Percentiles rank a stretch among this genome's conserved stretches.
phyloP scores from a whole-genome alignment of 1,284 basidiomycete genomes.

The Papiliotrema nemorosa region DNA sequence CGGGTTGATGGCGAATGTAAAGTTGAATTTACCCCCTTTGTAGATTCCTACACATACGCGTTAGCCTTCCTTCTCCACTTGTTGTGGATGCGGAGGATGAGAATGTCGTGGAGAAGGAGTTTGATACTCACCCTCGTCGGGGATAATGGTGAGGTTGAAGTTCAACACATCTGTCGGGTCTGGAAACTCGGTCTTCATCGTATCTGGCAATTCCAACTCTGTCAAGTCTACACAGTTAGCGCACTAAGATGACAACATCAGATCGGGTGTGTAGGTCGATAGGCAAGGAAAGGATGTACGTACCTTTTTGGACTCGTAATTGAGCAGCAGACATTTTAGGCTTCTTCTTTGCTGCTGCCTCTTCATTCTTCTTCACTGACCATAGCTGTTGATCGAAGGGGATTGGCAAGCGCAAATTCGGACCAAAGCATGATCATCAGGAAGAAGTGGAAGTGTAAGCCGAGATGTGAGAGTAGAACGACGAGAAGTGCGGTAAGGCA shows the following conservation, averaged over 20 bases:
- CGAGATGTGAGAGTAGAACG: too few relatives aligned
- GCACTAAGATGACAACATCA: too few relatives aligned
- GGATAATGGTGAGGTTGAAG: slow-evolving; percentile 90
- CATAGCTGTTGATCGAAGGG: slow-evolving; percentile 65
- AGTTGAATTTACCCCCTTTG: slow-evolving; percentile 87
- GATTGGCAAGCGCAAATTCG: background rate
- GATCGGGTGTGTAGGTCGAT: too few relatives aligned
- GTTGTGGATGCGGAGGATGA: too few relatives aligned
- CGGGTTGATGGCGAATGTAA: slow-evolving; percentile 92
- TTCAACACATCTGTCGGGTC: slow-evolving; percentile 90
- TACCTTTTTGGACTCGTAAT: slow-evolving; percentile 98
- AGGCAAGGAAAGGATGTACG: too few relatives aligned
- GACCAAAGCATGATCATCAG: background rate
- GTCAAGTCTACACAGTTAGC: slow-evolving; percentile 85
- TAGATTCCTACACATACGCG: slow-evolving; percentile 99
- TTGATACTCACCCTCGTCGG: slow-evolving; percentile 76
- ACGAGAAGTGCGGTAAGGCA: too few relatives aligned
- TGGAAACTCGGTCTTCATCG: slow-evolving; percentile 92
- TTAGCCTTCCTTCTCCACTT: too few relatives aligned
- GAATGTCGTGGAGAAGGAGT: background rate
- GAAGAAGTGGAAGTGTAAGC: background rate
- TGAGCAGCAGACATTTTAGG: slow-evolving; percentile 97
- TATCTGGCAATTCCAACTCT: slow-evolving; percentile 90
- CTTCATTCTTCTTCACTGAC: slow-evolving; percentile 93
- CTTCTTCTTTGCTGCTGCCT: slow-evolving; percentile 88